Evolutionary conservation across 768 basidiomycete genomes (phyloP).

Genomic region (Clavulina sp.): DNA sequence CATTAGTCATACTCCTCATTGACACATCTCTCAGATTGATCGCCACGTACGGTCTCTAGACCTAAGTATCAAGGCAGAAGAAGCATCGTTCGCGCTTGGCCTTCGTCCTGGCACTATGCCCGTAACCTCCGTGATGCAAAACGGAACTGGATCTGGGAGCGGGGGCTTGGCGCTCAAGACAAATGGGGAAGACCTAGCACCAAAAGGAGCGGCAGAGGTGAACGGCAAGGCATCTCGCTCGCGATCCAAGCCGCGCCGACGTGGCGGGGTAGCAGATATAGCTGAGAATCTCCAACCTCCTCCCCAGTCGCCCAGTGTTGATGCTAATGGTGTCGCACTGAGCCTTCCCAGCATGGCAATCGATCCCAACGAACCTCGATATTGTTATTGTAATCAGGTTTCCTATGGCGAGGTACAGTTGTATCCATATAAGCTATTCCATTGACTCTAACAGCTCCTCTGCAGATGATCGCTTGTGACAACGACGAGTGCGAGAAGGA

Average conservation of each 20-base stretch:
- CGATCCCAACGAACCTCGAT: constrained; percentile 16
- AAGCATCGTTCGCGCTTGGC: constrained; percentile 36
- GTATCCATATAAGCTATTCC: not conserved
- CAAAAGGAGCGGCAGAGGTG: not conserved
- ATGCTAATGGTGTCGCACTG: too few species aligned
- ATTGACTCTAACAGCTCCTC: not conserved
- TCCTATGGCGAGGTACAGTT: constrained; percentile 14
- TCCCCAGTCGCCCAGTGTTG: too few species aligned
- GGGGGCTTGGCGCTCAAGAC: not conserved
- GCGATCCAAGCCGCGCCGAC: not conserved
- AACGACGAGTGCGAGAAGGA: constrained; percentile 15
- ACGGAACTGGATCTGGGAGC: not conserved
- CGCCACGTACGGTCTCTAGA: constrained; percentile 65
- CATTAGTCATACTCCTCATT: not conserved
- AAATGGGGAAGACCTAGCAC: not conserved
- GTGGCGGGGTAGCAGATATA: not conserved
- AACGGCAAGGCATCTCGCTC: constrained; percentile 1
- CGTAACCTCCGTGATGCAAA: not conserved
- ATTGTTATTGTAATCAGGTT: constrained; percentile 18
- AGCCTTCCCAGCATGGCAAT: constrained; percentile 7
- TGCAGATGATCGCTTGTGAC: constrained; percentile 17
- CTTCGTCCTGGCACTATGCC: constrained; percentile 32
- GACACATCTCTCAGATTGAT: constrained; percentile 37
- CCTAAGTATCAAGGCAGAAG: constrained; percentile 48
- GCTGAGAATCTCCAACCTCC: not conserved